Evolutionary conservation across 192 early-diverging fungal species (phyloP), one percentile per base, ranked within the genome.

Genomic region (Podila minutissima): DNA sequence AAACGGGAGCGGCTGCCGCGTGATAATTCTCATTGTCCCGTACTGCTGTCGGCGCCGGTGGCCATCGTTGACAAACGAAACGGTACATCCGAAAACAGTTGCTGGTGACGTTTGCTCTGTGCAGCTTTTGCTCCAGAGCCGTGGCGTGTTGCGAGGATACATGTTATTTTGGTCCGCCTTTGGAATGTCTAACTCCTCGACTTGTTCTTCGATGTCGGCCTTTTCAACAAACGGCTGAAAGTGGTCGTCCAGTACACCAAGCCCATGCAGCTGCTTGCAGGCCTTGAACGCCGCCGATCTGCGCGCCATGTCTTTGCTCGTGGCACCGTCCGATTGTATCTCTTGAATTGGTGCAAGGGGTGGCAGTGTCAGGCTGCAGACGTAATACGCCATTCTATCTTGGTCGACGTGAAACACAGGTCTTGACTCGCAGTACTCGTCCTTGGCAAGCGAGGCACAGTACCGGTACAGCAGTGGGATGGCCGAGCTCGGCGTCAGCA

Each of bases 241-340:
- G 31, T 90, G 84, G 50, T 96, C 91, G 65, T 93, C 87, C 32
- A 98, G 86, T 1, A 85, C 92, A 2, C 90, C 91, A 0, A 84
- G 64, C n/a, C 84, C 70, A 68, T 95, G 91, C 9, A 98, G 83
- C 64, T 85, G 70, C 67, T 90, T 91, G 59, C 94, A 89, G 0
- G 90, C 84, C 35, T 93, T 86, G 32, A 94, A 89, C 1, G 94
- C 90, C 3, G 87, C 89, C 1, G 87, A 66, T 41, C 91, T 88
- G 72, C 91, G 94, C 7, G 96, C 94, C 28, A 85, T 41, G 19
- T 50, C 66, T 57, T 91, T 92, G 46, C 74, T 90, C 4, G 84
- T 71, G 78, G 86, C 85, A 5, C 74, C 59, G 19, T 86, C 86
- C 0, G 87, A 88, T 2, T 67, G 53, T 4, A 90, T 82, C 32